Percentiles rank a stretch among this genome's conserved stretches.
phyloP scores from a whole-genome alignment of 257 asterid genomes.

The Solanum sparsipilum region DNA sequence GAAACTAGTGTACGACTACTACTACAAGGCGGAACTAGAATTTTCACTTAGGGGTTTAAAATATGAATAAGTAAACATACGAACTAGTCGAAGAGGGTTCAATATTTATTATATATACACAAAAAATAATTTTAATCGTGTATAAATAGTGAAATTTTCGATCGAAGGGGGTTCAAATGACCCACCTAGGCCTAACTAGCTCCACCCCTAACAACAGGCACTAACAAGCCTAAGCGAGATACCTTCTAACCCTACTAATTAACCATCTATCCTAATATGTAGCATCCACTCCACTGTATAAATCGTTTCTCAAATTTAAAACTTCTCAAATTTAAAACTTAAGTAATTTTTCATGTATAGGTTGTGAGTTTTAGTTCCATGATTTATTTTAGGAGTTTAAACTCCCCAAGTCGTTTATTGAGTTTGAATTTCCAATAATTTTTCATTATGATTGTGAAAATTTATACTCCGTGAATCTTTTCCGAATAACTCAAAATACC shows the following conservation, averaged over 20 bases:
- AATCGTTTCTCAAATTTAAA: not conserved
- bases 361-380: not conserved
- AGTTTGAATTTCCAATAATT: not conserved
- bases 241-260: not conserved
- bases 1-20: not conserved
- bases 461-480: too few relatives aligned
- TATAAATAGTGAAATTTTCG: not conserved
- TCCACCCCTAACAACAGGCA: not conserved
- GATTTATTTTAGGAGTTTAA: not conserved
- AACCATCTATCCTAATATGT: not conserved
- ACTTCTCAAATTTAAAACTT: not conserved
- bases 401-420: not conserved
- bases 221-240: not conserved
- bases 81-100: not conserved
- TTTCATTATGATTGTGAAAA: not conserved
- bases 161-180: not conserved
- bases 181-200: not conserved
- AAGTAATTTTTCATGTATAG: not conserved
- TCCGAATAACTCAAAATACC: not conserved
- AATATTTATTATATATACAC: too few relatives aligned
- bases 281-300: not conserved
- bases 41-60: not conserved
- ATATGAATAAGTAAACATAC: not conserved
- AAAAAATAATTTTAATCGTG: not conserved
- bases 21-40: not conserved